Evolutionary conservation across 1,284 basidiomycete species (phyloP), one percentile per base, ranked within the genome.

Genomic region (Neolentinus lepideus): DNA sequence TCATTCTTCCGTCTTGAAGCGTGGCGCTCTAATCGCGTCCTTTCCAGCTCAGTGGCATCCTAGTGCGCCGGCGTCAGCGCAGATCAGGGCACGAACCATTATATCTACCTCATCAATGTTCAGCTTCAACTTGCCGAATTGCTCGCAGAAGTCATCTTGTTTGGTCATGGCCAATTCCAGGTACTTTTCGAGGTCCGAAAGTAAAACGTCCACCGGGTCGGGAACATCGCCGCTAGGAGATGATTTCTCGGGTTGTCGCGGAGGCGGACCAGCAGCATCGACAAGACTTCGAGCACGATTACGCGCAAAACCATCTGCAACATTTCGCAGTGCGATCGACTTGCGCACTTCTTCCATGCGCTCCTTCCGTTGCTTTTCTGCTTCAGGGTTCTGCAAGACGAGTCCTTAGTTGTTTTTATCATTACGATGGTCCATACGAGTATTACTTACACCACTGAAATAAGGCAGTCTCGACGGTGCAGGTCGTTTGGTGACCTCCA

Each of bases 321-420:
- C 38, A n/a, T 16, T 43, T 43, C 38, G 75, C 61, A 73, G 78
- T 38, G 74, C 71, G 57, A 92, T 89, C 54, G 89, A 72, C 59
- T 79, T 77, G 26, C 81, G 78, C 89, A 91, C 88, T 66, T 91
- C 88, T 61, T 88, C 82, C 73, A 89, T 77, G 22, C 88, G 81
- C 27, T 84, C 83, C 62, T 83, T 82, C 31, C 87, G 87, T 55
- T 83, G 88, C 64, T 71, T 83, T 11, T 31, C 29, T 31, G 29
- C 29, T 12, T 31, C 29, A 31, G 29, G 29, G 29, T 78, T 85
- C 90, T 91, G 63, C 43, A 73, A 89, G 76, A 22, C 89, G 81
- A 27, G 84, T 82, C 62, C 83, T 81, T 29, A 87, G 87, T 55
- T 83, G 88, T 63, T 70, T 83, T 11, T 11, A 19, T 38, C 35